These are phyloP conservation scores for Serendipita vermifera DNA, from an alignment of 768 basidiomycete genomes.

Conservation along the genomic window DNA sequence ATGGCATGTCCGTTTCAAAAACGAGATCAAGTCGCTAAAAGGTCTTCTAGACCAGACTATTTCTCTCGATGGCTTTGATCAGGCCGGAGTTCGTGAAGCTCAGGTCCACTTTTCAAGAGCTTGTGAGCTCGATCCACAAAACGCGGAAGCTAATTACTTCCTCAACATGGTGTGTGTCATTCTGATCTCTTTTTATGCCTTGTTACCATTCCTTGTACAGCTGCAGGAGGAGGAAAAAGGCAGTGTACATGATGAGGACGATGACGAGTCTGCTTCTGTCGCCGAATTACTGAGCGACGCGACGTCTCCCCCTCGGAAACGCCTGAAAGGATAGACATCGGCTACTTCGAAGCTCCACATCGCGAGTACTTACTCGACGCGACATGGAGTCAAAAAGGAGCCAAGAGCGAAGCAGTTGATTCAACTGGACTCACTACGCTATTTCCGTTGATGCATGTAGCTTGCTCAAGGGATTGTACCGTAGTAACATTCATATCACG, in stretches of 20 bases:
- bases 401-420: not conserved
- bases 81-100: not conserved
- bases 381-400: slow-evolving; percentile 3
- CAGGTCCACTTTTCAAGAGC: too few species aligned
- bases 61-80: not conserved
- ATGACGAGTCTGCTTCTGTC: not conserved
- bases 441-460: not conserved
- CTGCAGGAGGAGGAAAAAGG: not conserved
- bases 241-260: not conserved
- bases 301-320: not conserved
- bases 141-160: too few species aligned
- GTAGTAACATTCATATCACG: not conserved
- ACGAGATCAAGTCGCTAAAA: too few species aligned
- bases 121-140: too few species aligned
- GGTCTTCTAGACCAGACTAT: too few species aligned
- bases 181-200: too few species aligned
- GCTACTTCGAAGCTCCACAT: slow-evolving; percentile 5
- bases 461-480: not conserved
- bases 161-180: too few species aligned
- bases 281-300: not conserved
- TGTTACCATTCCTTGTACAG: not conserved
- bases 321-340: not conserved
- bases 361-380: not conserved
- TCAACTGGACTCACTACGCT: not conserved
- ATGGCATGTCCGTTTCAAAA: not conserved